These are phyloP conservation scores for Dothideomycetes sp. DNA, from an alignment of 2,329 filamentous ascomycete genomes.

Conservation along the genomic window DNA sequence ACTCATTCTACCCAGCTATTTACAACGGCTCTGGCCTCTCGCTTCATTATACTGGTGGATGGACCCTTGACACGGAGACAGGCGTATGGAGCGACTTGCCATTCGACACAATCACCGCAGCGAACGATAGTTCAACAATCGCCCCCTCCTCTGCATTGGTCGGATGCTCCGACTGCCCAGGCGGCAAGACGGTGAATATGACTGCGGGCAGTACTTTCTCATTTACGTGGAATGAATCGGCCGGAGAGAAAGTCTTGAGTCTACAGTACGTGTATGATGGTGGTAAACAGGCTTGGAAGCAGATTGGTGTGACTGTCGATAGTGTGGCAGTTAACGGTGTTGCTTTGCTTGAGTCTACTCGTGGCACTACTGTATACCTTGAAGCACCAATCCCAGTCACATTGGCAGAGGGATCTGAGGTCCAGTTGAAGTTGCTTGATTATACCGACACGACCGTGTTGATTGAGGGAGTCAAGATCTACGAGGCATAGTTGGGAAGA, in stretches of 20 bases:
- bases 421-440: constrained; percentile 13
- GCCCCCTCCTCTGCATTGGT: constrained; percentile 9
- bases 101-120: constrained; percentile 10
- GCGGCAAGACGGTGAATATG: constrained; percentile 14
- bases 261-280: constrained; percentile 16
- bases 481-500: constrained; percentile 28
- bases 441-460: constrained; percentile 11
- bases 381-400: constrained; percentile 13
- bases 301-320: constrained; percentile 13
- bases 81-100: constrained; percentile 15
- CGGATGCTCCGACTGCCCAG: constrained; percentile 11
- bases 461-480: constrained; percentile 15
- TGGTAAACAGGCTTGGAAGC: constrained; percentile 15
- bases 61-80: constrained; percentile 15
- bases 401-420: constrained; percentile 11
- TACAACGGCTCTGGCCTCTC: constrained; percentile 12
- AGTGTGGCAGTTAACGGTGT: constrained; percentile 9
- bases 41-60: constrained; percentile 15
- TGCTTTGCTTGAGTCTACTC: constrained; percentile 14
- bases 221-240: constrained; percentile 13
- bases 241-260: constrained; percentile 13
- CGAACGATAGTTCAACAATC: constrained; percentile 10
- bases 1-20: constrained; percentile 16
- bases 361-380: constrained; percentile 13
- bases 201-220: constrained; percentile 12